Conservation (phyloP, 2,329 filamentous ascomycete genomes). For the Epichloe sibirici region DNA sequence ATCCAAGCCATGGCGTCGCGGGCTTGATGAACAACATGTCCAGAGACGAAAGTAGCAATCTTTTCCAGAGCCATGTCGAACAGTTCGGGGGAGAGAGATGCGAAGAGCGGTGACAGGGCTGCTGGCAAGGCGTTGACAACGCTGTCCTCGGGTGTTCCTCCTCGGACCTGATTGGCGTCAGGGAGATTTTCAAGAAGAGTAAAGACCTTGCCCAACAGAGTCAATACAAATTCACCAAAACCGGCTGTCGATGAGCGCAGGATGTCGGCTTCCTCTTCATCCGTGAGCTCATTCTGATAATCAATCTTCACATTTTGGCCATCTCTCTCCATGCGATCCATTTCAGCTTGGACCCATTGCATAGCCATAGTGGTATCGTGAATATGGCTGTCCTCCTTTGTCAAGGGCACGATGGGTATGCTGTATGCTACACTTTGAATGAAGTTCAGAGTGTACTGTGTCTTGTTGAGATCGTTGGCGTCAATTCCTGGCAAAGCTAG, state of each 20-base stretch:
- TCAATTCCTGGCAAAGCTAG: conserved; percentile 91
- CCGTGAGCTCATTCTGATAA: conserved; percentile 68
- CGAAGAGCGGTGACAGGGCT: conserved; percentile 79
- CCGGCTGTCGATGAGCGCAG: conserved; percentile 88
- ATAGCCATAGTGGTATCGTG: conserved; percentile 69
- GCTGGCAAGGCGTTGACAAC: conserved; percentile 92
- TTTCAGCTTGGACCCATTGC: conserved; percentile 87
- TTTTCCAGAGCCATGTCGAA: conserved; percentile 90
- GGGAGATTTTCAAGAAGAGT: conserved; percentile 90
- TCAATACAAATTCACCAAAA: conserved; percentile 83
- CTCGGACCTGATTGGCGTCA: conserved; percentile 76
- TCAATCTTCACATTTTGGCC: conserved; percentile 77
- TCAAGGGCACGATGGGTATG: conserved; percentile 76
- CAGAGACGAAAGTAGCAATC: conserved; percentile 79
- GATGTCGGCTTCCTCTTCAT: conserved; percentile 78
- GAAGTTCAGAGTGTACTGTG: conserved; percentile 84
- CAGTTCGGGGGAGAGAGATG: conserved; percentile 80
- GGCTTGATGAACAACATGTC: conserved; percentile 93
- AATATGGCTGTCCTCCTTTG: conserved; percentile 45
- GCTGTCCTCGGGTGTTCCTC: conserved; percentile 88
- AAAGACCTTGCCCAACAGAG: conserved; percentile 87
- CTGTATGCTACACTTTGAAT: conserved; percentile 94
- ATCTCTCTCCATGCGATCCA: conserved; percentile 84
- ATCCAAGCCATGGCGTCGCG: conserved; percentile 98
- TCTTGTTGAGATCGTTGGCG: conserved; percentile 95